Conservation (phyloP, 148 eudicot species). For the Arbutus unedo region DNA sequence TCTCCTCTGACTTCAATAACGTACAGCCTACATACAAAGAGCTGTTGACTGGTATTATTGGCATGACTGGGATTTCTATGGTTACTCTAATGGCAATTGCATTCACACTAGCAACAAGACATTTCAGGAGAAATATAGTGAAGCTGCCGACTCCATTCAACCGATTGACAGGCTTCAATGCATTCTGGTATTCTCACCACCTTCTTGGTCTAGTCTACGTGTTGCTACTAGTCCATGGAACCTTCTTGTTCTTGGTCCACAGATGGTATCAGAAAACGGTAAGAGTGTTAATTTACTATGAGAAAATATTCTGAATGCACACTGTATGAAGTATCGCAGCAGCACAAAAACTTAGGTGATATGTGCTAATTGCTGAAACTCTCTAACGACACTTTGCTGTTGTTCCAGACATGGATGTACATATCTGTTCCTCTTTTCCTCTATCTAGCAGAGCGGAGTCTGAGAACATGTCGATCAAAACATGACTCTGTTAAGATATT, state of each 20-base stretch:
- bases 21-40: constrained; percentile 56
- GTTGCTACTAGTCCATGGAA: constrained; percentile 73
- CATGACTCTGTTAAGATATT: constrained; percentile 63
- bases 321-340: not conserved
- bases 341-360: not conserved
- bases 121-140: constrained; percentile 57
- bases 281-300: constrained; percentile 23
- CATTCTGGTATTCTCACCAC: constrained; percentile 96
- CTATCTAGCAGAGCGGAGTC: constrained; percentile 65
- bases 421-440: constrained; percentile 66
- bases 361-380: constrained; percentile 5
- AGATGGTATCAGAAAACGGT: constrained; percentile 82
- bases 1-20: constrained; percentile 62
- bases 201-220: constrained; percentile 70
- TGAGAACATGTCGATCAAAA: constrained; percentile 72
- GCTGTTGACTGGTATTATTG: constrained; percentile 54
- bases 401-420: constrained; percentile 91
- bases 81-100: constrained; percentile 69
- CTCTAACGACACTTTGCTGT: constrained; percentile 1
- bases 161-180: constrained; percentile 81
- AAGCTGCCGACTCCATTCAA: constrained; percentile 78
- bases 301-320: not conserved
- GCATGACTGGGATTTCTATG: constrained; percentile 79
- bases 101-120: constrained; percentile 75
- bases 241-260: constrained; percentile 64